Conservation (phyloP, 306 rosid species). For the Ormosia semicastrata region DNA sequence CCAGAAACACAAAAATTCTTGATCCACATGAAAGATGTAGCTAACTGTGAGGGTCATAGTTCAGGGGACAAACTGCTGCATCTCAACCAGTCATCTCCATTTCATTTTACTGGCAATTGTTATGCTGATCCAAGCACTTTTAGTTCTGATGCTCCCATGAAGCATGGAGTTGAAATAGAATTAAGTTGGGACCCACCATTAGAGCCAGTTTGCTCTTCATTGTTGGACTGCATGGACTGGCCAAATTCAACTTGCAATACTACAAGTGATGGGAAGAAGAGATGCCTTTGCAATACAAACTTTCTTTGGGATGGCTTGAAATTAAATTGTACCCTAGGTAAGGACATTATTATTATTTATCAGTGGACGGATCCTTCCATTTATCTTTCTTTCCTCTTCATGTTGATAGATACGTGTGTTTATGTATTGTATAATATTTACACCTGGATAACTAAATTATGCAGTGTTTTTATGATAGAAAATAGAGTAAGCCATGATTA, state of each 20-base stretch:
- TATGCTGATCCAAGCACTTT: constrained; percentile 39
- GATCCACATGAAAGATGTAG: constrained; percentile 42
- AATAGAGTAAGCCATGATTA: not conserved
- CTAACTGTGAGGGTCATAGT: constrained; percentile 38
- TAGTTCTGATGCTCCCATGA: constrained; percentile 36
- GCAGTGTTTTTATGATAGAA: not conserved
- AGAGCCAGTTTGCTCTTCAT: constrained; percentile 58
- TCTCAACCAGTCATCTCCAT: constrained; percentile 63
- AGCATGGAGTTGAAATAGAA: constrained; percentile 56
- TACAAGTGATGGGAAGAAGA: constrained; percentile 44
- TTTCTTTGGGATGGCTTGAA: constrained; percentile 59
- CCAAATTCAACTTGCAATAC: constrained; percentile 61
- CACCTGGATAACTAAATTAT: not conserved
- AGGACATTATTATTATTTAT: not conserved
- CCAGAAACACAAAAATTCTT: constrained; percentile 42
- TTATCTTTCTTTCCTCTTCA: not conserved
- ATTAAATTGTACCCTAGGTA: constrained; percentile 60
- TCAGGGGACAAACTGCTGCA: constrained; percentile 34
- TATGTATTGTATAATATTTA: not conserved
- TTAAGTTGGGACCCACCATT: constrained; percentile 51
- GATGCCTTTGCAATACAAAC: constrained; percentile 56
- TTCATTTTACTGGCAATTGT: constrained; percentile 46
- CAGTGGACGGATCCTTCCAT: not conserved
- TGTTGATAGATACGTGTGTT: not conserved
- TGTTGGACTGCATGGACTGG: constrained; percentile 67